phyloP scores from a whole-genome alignment of 306 rosid genomes.

The Senna tora region DNA sequence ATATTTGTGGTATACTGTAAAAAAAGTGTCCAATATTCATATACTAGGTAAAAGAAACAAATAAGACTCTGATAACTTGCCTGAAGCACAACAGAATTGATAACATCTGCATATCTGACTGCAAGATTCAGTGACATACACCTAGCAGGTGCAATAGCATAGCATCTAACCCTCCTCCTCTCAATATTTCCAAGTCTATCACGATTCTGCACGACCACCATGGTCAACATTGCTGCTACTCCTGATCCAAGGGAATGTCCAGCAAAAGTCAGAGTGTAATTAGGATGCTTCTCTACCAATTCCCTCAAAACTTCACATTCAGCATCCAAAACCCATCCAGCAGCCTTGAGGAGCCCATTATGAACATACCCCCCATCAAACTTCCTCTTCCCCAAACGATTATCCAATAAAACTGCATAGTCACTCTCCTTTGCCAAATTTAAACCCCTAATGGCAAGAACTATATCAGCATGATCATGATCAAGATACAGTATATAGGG shows the following conservation, averaged over 20 bases:
- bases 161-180: constrained; percentile 80
- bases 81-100: constrained; percentile 91
- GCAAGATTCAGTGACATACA: constrained; percentile 90
- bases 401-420: constrained; percentile 82
- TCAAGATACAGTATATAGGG: constrained; percentile 83
- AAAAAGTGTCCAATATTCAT: constrained; percentile 27
- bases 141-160: constrained; percentile 91
- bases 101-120: constrained; percentile 91
- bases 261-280: constrained; percentile 75
- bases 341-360: constrained; percentile 88
- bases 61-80: constrained; percentile 49
- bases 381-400: constrained; percentile 77
- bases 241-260: constrained; percentile 97
- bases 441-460: constrained; percentile 86
- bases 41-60: constrained; percentile 16
- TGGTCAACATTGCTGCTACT: constrained; percentile 72
- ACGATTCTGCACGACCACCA: constrained; percentile 75
- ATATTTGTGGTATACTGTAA: background rate
- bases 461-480: constrained; percentile 74
- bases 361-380: constrained; percentile 96
- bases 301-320: constrained; percentile 67
- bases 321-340: constrained; percentile 71
- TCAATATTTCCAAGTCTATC: constrained; percentile 70
- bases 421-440: constrained; percentile 91
- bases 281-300: constrained; percentile 62